These are phyloP conservation scores for Populus simonii DNA, from an alignment of 345 rosid species.

Conservation along the genomic window DNA sequence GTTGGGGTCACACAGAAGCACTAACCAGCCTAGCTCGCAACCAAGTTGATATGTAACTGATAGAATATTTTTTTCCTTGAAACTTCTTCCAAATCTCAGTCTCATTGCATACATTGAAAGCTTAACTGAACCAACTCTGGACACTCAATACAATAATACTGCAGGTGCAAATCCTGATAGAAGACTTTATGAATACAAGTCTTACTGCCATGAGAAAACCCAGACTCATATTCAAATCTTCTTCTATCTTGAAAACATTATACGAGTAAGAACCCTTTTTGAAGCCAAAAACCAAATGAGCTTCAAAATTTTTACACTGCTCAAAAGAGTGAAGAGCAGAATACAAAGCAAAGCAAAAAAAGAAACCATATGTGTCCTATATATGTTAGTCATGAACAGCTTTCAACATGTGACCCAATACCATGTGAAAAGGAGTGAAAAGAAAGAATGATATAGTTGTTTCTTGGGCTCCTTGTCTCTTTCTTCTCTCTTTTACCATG, in stretches of 20 bases:
- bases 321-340: slow-evolving; percentile 7
- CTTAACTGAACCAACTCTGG: slow-evolving; percentile 2
- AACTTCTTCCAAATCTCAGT: neutral
- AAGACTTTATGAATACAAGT: slow-evolving; percentile 16
- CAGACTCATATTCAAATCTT: slow-evolving; percentile 9
- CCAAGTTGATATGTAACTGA: neutral
- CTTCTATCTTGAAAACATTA: slow-evolving; percentile 12
- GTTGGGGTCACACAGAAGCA: neutral
- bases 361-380: slow-evolving; percentile 4
- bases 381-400: slow-evolving; percentile 17
- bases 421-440: neutral
- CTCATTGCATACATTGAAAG: neutral
- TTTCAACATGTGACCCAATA: slow-evolving; percentile 3
- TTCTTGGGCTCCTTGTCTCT: neutral
- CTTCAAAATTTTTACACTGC: slow-evolving; percentile 16
- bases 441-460: neutral
- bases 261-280: slow-evolving; percentile 1
- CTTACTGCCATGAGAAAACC: slow-evolving; percentile 2
- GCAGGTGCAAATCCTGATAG: neutral
- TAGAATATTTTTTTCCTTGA: neutral
- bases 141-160: neutral
- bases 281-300: slow-evolving; percentile 20
- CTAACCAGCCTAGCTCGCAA: neutral
- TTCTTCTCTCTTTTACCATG: slow-evolving; percentile 18
- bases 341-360: slow-evolving; percentile 1